phyloP scores from a whole-genome alignment of 208 protist genomes.

The Leishmania tropica region DNA sequence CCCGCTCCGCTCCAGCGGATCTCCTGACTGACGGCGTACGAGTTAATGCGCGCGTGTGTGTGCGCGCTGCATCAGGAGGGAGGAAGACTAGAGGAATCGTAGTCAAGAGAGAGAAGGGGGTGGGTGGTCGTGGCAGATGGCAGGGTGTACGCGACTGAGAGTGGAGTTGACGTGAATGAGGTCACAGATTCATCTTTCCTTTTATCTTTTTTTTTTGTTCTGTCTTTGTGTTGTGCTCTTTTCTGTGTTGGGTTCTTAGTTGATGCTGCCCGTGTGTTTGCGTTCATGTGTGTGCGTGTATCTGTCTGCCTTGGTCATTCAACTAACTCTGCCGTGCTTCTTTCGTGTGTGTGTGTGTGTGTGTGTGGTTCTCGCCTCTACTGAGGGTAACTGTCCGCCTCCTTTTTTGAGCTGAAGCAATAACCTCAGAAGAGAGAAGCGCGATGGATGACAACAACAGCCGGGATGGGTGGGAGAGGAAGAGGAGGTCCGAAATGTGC shows the following conservation, averaged over 20 bases:
- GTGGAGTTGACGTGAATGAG: neutral
- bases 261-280: neutral
- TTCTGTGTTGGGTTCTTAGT: neutral
- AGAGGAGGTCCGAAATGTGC: neutral
- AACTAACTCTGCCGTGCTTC: neutral
- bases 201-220: neutral
- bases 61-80: neutral
- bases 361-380: neutral
- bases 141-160: neutral
- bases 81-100: neutral
- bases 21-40: neutral
- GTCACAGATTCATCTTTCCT: constrained; percentile 1
- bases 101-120: neutral
- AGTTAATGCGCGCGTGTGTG: neutral
- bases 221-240: neutral
- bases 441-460: neutral
- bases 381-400: no score
- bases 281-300: neutral
- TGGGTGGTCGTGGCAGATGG: neutral
- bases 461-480: neutral
- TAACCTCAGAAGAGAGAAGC: neutral
- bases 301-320: neutral
- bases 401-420: neutral
- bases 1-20: neutral
- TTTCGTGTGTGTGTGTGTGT: neutral